Base-by-base conservation (phyloP, 352 stramenopile genomes). In the Globisporangium perplexum region DNA sequence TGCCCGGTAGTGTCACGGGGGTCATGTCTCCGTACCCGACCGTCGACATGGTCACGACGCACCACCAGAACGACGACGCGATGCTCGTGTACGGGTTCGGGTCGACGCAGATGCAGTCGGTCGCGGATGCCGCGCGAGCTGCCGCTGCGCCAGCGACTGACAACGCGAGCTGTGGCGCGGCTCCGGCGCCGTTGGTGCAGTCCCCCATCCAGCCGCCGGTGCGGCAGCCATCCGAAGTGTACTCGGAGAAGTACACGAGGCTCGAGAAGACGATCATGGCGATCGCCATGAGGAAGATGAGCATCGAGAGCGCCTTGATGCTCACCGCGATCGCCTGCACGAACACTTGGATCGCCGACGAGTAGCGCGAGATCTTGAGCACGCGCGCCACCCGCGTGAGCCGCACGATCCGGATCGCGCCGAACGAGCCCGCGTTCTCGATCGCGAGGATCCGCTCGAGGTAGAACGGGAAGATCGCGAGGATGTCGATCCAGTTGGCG, bases 41-140 rank as follows among this genome's bases (percentile, higher is more conserved):
- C 0, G 88, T 96, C 23, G 88, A 96, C 76, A 95, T 93, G n/a
- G 87, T 96, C 52, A 96, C 84, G 48, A 96, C 85, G 49, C 87
- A 88, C 85, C 84, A 96, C 81, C 87, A 96, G 26, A 95, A 91
- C 4, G 79, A 86, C 23, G 74, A 66, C 0, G 79, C 73, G 49
- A 96, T 94, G 50, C 74, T 87, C 54, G 63, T 71, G 67, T 93
- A 96, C 23, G 84, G 86, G 20, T 87, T 90, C n/a, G 74, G 75
- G 53, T 93, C 86, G 18, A 88, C 64, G 31, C 74, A 86, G 1
- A 84, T 60, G 48, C 77, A 87, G 7, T 57, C 20, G 6, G 50
- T 48, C 15, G 68, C 28, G 24, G 47, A 55, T 10, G 50, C 31
- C 1, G 33, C 46, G 1, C 64, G 55, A 0, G 65, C 55, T 0